Evolutionary conservation across 768 basidiomycete species (phyloP), one percentile per base, ranked within the genome.

Genomic region (Mycena indigotica): DNA sequence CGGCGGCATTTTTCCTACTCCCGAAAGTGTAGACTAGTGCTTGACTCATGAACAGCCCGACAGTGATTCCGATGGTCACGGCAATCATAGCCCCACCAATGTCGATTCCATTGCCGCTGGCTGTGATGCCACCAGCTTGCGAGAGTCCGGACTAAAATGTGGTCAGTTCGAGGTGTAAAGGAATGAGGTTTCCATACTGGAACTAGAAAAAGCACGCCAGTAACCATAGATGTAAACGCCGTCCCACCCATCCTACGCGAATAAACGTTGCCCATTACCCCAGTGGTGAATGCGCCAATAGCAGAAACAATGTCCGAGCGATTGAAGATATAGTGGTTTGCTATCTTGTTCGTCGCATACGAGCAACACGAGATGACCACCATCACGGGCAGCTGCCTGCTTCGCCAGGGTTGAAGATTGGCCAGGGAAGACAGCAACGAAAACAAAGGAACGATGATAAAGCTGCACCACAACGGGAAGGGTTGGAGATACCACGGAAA

Each of bases 41-140:
- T 67, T 91, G 90, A 63, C 90, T 92, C 81, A 89, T 91, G 75
- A 93, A 94, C 41, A 95, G 71, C 17, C 93, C 91, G 50, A 93
- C 91, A 0, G 91, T 94, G 64, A 95, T 93, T 26, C 93, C 93
- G 56, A 94, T 91, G 0, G 91, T 89, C 48, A 94, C 92, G n/a
- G 87, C 83, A 58, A 91, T 90, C 89, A 93, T 93, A 6, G 92
- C 88, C 29, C 86, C 85, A 60, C 92, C 89, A 52, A 93, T 90
- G 62, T 92, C 91, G 60, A 93, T 91, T 23, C 86, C 87, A 66
- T 84, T 85, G 19, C 89, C 91, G 61, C 88, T 87, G 3, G 88
- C 88, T 4, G 88, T 86, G 62, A 94, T 86, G 32, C 91, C 92
- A 50, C 92, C 91, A 1, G 90, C 89, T 70, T 92, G 89, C 8